Conservation (phyloP, 139 green algal genomes). For the Cymbomonas tetramitiformis region DNA sequence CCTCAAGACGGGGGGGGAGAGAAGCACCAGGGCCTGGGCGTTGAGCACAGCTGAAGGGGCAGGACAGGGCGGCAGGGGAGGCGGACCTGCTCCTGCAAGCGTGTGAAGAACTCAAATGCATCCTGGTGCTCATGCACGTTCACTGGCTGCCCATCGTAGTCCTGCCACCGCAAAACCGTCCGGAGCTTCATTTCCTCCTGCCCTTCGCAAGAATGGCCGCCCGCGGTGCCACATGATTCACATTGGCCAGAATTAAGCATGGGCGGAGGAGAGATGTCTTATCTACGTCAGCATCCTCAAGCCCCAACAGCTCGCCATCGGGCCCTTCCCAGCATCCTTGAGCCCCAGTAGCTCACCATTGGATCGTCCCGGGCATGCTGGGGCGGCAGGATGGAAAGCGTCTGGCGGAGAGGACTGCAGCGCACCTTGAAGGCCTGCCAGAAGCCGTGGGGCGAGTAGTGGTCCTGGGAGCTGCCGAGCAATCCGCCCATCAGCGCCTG, state of each 20-base stretch:
- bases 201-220: background rate
- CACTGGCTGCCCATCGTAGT: slow-evolving; percentile 70
- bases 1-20: too few relatives aligned
- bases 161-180: slow-evolving; percentile 23
- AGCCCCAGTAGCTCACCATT: too few relatives aligned
- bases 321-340: background rate
- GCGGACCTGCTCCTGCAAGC: slow-evolving; percentile 50
- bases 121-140: slow-evolving; percentile 82
- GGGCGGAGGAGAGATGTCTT: background rate
- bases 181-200: too few relatives aligned
- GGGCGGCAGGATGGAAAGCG: too few relatives aligned
- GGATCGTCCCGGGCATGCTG: too few relatives aligned
- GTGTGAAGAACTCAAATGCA: slow-evolving; percentile 71
- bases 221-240: background rate
- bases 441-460: slow-evolving; percentile 44
- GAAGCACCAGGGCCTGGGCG: too few relatives aligned
- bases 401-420: too few relatives aligned
- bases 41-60: too few relatives aligned
- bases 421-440: slow-evolving; percentile 67
- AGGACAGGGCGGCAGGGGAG: too few relatives aligned
- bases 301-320: background rate
- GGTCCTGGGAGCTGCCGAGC: slow-evolving; percentile 28
- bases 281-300: background rate
- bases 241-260: background rate
- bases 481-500: slow-evolving; percentile 62